Evolutionary conservation across 176 grass and related monocot genomes (phyloP), one percentile per base, ranked within the genome.

Genomic region (maize (Zea mays)): DNA sequence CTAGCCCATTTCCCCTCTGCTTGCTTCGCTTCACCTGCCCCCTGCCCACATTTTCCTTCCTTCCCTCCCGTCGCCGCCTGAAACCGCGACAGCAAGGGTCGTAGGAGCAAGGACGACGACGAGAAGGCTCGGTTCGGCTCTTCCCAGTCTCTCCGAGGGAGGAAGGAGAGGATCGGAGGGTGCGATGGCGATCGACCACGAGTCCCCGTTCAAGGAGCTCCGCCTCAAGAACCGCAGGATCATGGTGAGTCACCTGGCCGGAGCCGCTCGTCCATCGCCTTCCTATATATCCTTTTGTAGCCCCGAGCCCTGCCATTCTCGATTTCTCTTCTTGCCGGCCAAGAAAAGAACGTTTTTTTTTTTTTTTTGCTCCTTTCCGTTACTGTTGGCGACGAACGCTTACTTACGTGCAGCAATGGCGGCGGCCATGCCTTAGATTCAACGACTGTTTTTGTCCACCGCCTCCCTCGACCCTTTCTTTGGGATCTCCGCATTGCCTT

Each of bases 141-240:
- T 43, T 7, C 51, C 12, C 47, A 14, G 3, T 14, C 47, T 49
- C 43, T 45, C 51, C 8, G 8, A 1, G 52, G 6, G 7, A 59
- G 4, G 3, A 33, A 33, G 57, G 8, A 12, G 50, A 16, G 3
- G 4, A 6, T 52, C 48, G 9, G 38, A 59, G 13, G 33, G 33
- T 14, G 13, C 1, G 36, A 88, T 93, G 91, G 91, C 91, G 40
- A 88, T 93, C 82, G 91, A 93, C 72, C 79, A 88, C 79, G 91
- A 93, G 4, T 88, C 91, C 60, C 82, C 82, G 16, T 85, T 89
- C 82, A 89, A 89, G 82, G 87, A 89, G 60, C 85, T 90, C 72
- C 88, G 86, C 59, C 65, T 90, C 82, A 90, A 84, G 82, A 93
- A 86, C 91, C 83, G 91, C 51, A 87, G 88, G 72, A 60, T 84